Evolutionary conservation across 345 rosid genomes (phyloP).

Genomic region (Lepidium aucheri): DNA sequence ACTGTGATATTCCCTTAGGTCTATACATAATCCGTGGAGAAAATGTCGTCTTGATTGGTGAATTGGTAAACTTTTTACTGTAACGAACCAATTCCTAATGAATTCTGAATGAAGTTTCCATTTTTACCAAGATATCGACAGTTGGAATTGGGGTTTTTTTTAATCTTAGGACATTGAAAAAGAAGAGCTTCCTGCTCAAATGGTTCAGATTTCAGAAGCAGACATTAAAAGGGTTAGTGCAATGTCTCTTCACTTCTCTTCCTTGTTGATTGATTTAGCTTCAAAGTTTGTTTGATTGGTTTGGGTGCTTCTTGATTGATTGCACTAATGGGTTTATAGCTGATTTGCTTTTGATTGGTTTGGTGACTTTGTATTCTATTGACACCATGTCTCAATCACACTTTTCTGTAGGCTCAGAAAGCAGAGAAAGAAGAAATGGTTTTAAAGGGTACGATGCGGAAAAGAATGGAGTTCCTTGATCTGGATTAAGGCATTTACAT

Average conservation of each 20-base stretch:
- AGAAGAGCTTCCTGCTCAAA: constrained; percentile 64
- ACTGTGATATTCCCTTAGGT: constrained; percentile 87
- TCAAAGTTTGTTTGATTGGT: neutral
- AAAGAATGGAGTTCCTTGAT: constrained; percentile 64
- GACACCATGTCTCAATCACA: neutral
- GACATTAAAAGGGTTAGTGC: constrained; percentile 48
- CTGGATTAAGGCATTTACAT: constrained; percentile 31
- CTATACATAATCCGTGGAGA: constrained; percentile 86
- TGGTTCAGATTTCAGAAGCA: constrained; percentile 43
- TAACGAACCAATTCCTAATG: neutral
- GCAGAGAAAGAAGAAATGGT: constrained; percentile 55
- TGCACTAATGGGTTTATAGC: neutral
- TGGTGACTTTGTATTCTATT: neutral
- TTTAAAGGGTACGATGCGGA: constrained; percentile 54
- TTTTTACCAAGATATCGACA: neutral
- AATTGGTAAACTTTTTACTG: constrained; percentile 48
- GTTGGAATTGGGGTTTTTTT: neutral
- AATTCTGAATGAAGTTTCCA: constrained; percentile 11
- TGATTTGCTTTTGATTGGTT: neutral
- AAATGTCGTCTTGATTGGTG: constrained; percentile 88
- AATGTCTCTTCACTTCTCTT: neutral
- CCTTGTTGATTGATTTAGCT: neutral
- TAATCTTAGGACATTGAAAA: constrained; percentile 45
- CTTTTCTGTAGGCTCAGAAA: constrained; percentile 43
- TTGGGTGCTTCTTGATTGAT: neutral